Base-by-base conservation (phyloP, 192 early-diverging fungal genomes). In the Spinellus fusiger region DNA sequence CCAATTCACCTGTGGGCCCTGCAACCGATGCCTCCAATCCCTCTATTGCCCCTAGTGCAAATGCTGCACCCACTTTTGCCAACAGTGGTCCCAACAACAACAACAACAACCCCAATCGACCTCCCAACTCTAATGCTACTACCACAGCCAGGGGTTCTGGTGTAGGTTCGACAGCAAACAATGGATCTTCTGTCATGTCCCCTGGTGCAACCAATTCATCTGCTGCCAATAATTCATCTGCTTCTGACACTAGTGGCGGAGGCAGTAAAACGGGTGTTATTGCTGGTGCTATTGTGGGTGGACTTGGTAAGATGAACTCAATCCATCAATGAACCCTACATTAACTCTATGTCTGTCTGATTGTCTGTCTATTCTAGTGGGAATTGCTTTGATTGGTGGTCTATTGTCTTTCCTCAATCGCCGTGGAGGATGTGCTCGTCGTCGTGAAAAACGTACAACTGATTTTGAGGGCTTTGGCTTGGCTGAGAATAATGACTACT, bases 381-480 rank as follows among this genome's bases (percentile, higher is more conserved):
- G 69, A 35, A 26, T 71, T 54, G 69, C 69, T 15, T 40, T 71
- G 33, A 71, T 71, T 65, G 69, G 52, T 44, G 69, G 69, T 28
- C 32, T 59, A 22, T 32, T 71, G 16, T 61, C 63, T 3, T 65
- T 56, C 58, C 49, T 71, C 4, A 71, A 71, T 40, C 46, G 69
- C 31, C 63, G 48, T 4, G 69, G 69, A 29, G 63, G 69, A 38
- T 71, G 69, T 44, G 53, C 69, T n/a, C 53, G 62, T 51, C 57
- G 69, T 20, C 53, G 62, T 22, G 38, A 51, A 20, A 52, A 66
- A 10, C 25, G 57, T 33, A 32, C 56, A 12, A 37, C 32, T 12
- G 59, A 71, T 57, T 71, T 65, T 65, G 69, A 71, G 29, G 69
- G 65, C 25, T 71, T 61, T 62, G 69, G 69, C 20, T 46, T 71